Conservation (phyloP, 2,329 filamentous ascomycete genomes). For the Trichoderma cornu-damae region DNA sequence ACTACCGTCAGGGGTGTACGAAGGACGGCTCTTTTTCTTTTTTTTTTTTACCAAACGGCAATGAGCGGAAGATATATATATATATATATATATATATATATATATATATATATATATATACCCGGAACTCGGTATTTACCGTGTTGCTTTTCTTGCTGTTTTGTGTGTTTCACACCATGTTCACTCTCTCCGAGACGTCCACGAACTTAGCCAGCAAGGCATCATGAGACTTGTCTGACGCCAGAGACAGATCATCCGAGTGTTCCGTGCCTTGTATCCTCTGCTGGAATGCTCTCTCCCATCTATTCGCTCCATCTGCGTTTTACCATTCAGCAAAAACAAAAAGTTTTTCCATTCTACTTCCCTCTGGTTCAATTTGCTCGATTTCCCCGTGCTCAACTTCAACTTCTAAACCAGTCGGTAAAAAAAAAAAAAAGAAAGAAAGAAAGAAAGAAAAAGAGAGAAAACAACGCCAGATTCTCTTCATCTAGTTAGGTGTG, state of each 20-base stretch:
- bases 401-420: no score
- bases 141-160: background rate
- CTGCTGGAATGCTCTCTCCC: background rate
- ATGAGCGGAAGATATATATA: no score
- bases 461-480: no score
- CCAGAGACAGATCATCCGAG: background rate
- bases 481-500: no score
- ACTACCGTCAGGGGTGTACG: background rate
- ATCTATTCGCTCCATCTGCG: no score
- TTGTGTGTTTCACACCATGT: background rate
- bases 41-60: background rate
- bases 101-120: background rate
- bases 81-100: background rate
- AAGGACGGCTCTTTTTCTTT: background rate
- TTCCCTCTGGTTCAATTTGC: background rate
- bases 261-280: background rate
- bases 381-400: no score
- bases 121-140: background rate
- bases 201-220: background rate
- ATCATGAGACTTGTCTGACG: background rate
- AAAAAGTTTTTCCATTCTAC: background rate
- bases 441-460: no score
- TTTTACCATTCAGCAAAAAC: background rate
- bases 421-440: no score
- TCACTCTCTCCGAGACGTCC: background rate